Base-by-base conservation (phyloP, 108 stramenopile species). In the Cyclotella baltica region DNA sequence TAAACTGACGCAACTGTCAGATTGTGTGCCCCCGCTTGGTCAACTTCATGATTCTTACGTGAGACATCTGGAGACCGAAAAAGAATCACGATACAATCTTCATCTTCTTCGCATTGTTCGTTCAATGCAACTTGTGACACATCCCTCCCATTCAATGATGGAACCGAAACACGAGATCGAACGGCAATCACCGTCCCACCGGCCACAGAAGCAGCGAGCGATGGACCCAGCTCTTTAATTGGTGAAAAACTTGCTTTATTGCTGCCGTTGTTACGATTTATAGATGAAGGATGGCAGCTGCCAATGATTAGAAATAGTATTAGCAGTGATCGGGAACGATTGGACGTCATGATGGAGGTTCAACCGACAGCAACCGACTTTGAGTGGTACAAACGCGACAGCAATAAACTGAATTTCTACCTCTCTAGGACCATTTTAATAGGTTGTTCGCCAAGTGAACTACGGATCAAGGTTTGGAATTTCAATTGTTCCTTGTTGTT, bases 141-240 rank as follows among this genome's bases (percentile, higher is more conserved):
- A 36, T n/a, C n/a, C n/a, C n/a, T n/a, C n/a, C n/a, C n/a, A n/a
- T n/a, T n/a, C n/a, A n/a, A n/a, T n/a, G n/a, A 46, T 43, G 31
- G 30, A 34, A 25, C 31, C 33, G 73, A 43, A 20, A n/a, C 51
- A 34, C 31, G 30, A 56, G 75, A 67, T 59, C 81, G 70, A 23
- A 67, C 75, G 8, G 75, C 81, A 65, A 83, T 76, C n/a, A 83
- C 50, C 23, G 81, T 83, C 28, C 81, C 81, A 0, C 81, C 81
- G 28, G 81, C 81, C 23, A 83, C 75, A 40, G 81, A 83, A 1
- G 81, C 81, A 22, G 75, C 81, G 20, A 83, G 81, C 22, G 81
- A 83, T 31, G 81, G 81, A 31, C 73, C 81, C 10, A 83, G 71
- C 40, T 83, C 81, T 48, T 64, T 51, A 3, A 83, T 46, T 27